Evolutionary conservation across 306 rosid genomes (phyloP), one percentile per base, ranked within the genome.

Genomic region (Oemleria cerasiformis): DNA sequence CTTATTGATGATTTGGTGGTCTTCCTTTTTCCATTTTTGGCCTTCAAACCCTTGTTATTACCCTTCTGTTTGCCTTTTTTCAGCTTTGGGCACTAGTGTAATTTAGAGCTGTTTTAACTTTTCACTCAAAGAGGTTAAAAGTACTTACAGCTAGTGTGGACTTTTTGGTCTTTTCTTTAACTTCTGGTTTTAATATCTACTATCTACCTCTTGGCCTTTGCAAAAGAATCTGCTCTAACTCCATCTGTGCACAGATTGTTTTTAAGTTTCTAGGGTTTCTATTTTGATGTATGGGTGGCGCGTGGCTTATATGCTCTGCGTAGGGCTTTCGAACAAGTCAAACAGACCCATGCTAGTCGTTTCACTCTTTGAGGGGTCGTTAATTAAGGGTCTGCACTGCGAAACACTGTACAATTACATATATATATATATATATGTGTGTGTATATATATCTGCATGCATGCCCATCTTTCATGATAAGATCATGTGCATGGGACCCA

Each of bases 11-110:
- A 66, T 75, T 65, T 77, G 65, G 21, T 56, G 30, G 70, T 75
- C 75, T 84, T 79, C 72, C 61, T 75, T 1, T 83, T 79, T 79
- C 84, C 80, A 63, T 63, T 79, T 74, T 73, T 61, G 75, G 82
- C 86, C 69, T 59, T 68, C 80, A 60, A 44, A 62, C 23, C 45
- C 85, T 73, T 73, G 3, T 30, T 30, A 72, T 16, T 21, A 41
- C 74, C 69, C 81, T 49, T 85, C 45, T 63, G 73, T 76, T 68
- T 77, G 59, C 72, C 64, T 77, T 39, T 44, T 40, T 56, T 20
- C 6, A 53, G 73, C 73, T 68, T 25, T 16, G 36, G 11, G 47
- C 41, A 56, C 8, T 21, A 23, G 15, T 5, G 8, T 5, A 23
- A 56, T 55, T 25, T 6, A 59, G 45, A 59, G 19, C 36, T 4